Percentiles rank a stretch among this genome's conserved stretches.
These are phyloP conservation scores for Arachnopeziza araneosa DNA, from an alignment of 2,329 filamentous ascomycete genomes.

Conservation along the genomic window DNA sequence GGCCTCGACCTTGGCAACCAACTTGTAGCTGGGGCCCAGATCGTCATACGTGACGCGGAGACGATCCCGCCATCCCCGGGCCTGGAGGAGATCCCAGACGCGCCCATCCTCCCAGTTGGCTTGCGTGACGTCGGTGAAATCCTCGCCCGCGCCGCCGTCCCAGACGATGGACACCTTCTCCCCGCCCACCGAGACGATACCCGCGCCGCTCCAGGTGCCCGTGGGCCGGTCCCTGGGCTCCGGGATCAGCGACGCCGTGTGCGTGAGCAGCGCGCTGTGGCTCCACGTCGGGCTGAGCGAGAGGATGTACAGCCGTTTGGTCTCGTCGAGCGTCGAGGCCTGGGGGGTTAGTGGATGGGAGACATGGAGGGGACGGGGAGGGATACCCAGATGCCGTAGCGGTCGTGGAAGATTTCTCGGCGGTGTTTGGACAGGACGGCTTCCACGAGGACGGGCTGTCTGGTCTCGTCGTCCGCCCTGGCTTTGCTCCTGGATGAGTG, in stretches of 20 bases:
- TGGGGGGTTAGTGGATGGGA: not conserved
- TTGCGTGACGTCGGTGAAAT: not conserved
- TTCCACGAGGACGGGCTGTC: not conserved
- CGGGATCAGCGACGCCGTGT: too few species aligned
- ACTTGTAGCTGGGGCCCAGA: too few species aligned
- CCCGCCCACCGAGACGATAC: not conserved
- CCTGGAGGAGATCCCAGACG: not conserved
- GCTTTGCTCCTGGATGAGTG: not conserved
- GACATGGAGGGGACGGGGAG: not conserved
- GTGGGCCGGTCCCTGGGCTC: too few species aligned
- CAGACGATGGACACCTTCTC: not conserved
- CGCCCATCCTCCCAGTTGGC: not conserved
- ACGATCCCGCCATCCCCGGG: not conserved
- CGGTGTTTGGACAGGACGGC: not conserved
- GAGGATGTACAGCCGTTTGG: not conserved
- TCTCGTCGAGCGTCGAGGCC: not conserved
- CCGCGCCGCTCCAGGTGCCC: too few species aligned
- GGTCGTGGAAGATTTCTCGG: not conserved
- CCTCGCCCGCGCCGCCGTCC: not conserved
- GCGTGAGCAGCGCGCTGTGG: too few species aligned
- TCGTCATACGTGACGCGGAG: not conserved
- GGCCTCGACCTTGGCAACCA: too few species aligned
- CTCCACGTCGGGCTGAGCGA: too few species aligned
- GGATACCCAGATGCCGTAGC: not conserved
- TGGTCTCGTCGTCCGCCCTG: not conserved